Evolutionary conservation across 2,329 filamentous ascomycete species (phyloP).

Genomic region (Exutisphaerella laricina): DNA sequence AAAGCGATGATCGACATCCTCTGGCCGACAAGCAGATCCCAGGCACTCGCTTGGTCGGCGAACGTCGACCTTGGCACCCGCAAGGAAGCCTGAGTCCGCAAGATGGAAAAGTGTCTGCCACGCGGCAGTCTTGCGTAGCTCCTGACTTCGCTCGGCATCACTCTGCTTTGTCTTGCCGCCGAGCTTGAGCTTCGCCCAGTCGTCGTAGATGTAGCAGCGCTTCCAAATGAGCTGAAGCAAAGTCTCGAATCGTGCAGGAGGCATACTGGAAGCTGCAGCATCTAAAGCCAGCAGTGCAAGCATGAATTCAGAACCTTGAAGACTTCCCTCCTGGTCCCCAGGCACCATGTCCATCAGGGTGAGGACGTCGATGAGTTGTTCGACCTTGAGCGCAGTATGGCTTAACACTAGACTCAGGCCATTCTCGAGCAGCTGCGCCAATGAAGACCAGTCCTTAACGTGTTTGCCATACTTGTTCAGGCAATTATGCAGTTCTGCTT

Average conservation of each 20-base stretch:
- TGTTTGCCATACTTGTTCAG: constrained; percentile 58
- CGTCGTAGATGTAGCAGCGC: constrained; percentile 73
- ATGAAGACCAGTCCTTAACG: constrained; percentile 53
- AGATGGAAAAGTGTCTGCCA: constrained; percentile 45
- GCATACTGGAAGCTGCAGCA: constrained; percentile 47
- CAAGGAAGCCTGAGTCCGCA: constrained; percentile 16
- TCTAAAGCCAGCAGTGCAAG: constrained; percentile 59
- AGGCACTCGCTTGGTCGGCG: constrained; percentile 34
- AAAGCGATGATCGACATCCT: constrained; percentile 53
- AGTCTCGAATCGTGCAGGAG: constrained; percentile 53
- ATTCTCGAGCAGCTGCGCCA: constrained; percentile 66
- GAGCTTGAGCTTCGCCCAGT: constrained; percentile 75
- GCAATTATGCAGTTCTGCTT: constrained; percentile 70
- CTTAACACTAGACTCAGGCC: constrained; percentile 64
- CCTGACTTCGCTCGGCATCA: constrained; percentile 60
- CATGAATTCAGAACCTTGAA: constrained; percentile 61
- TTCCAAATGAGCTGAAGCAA: constrained; percentile 72
- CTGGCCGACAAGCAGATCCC: constrained; percentile 53
- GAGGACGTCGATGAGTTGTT: constrained; percentile 65
- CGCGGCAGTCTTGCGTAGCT: constrained; percentile 41
- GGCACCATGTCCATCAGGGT: constrained; percentile 62
- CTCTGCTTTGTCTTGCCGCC: constrained; percentile 41
- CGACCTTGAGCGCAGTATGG: constrained; percentile 59
- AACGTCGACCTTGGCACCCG: constrained; percentile 17
- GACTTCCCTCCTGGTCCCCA: constrained; percentile 45